Conservation (phyloP, 306 rosid species). For the Canavalia ensiformis region DNA sequence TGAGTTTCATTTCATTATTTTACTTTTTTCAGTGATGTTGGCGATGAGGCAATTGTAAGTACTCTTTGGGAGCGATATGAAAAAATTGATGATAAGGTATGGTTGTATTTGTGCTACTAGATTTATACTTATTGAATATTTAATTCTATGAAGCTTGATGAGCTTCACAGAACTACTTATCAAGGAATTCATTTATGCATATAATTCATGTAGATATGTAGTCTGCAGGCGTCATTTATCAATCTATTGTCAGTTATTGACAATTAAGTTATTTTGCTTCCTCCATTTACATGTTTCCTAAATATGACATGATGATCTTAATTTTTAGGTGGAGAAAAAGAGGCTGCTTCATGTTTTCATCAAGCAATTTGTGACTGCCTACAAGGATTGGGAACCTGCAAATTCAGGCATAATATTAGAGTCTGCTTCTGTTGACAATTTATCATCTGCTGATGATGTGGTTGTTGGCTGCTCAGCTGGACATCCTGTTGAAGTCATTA, state of each 20-base stretch:
- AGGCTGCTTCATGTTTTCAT: constrained; percentile 88
- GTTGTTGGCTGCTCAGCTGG: constrained; percentile 92
- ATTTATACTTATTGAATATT: constrained; percentile 34
- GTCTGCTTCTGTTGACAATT: constrained; percentile 64
- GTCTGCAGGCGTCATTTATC: constrained; percentile 10
- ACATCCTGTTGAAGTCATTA: constrained; percentile 91
- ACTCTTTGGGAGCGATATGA: constrained; percentile 91
- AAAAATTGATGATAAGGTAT: constrained; percentile 81
- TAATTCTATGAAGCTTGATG: constrained; percentile 41
- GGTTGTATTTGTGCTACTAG: constrained; percentile 42
- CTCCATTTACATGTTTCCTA: constrained; percentile 26
- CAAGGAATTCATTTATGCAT: constrained; percentile 11
- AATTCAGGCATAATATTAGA: constrained; percentile 68
- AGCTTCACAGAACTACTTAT: constrained; percentile 41
- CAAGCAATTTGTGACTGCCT: constrained; percentile 83
- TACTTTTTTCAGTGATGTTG: constrained; percentile 72
- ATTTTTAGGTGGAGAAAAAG: constrained; percentile 80
- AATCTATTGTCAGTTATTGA: neutral
- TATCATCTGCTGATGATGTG: constrained; percentile 61
- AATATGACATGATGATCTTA: constrained; percentile 36
- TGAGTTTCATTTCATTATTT: constrained; percentile 40
- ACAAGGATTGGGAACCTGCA: constrained; percentile 88
- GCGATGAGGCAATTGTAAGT: constrained; percentile 89
- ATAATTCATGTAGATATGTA: constrained; percentile 21
- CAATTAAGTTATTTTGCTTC: neutral